A percentile compares a stretch with the other conserved stretches of the same genome.
Evolutionary conservation across 108 stramenopile species (phyloP).

Genomic region (Skeletonema potamos): DNA sequence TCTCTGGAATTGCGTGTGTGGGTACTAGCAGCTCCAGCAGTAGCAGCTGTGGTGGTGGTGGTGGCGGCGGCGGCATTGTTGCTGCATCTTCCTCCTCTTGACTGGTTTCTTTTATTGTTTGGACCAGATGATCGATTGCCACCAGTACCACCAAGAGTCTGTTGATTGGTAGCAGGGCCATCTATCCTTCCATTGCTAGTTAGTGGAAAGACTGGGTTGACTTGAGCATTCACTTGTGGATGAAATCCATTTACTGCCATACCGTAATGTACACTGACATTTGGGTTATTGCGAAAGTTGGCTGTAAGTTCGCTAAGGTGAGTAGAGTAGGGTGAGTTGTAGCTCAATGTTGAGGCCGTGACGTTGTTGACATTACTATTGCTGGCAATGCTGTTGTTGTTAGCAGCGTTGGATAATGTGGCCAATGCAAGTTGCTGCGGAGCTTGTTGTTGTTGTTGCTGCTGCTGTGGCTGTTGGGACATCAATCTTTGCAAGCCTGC

Average conservation of each 20-base stretch:
- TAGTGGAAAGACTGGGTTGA: constrained; percentile 38
- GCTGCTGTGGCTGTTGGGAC: not conserved
- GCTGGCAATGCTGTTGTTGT: not conserved
- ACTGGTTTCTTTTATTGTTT: not conserved
- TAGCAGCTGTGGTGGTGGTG: not conserved
- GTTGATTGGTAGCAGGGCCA: constrained; percentile 5
- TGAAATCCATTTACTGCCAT: constrained; percentile 73
- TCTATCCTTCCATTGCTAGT: not conserved
- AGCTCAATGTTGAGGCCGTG: not conserved
- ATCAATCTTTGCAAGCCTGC: not conserved
- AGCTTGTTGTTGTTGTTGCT: not conserved
- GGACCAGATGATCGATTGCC: constrained; percentile 3
- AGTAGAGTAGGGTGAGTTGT: not conserved
- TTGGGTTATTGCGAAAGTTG: constrained; percentile 6
- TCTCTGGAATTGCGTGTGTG: constrained; percentile 23
- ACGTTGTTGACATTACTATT: not conserved
- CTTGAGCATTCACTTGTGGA: constrained; percentile 58
- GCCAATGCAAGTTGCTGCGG: not conserved
- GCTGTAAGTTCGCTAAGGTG: constrained; percentile 13
- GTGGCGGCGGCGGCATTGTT: not conserved
- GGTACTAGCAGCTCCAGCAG: constrained; percentile 45
- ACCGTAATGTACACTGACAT: constrained; percentile 52
- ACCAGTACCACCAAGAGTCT: constrained; percentile 2
- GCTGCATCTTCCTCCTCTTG: not conserved
- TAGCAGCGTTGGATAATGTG: not conserved